Evolutionary conservation across 768 basidiomycete species (phyloP).

Genomic region (Crucibulum laeve): DNA sequence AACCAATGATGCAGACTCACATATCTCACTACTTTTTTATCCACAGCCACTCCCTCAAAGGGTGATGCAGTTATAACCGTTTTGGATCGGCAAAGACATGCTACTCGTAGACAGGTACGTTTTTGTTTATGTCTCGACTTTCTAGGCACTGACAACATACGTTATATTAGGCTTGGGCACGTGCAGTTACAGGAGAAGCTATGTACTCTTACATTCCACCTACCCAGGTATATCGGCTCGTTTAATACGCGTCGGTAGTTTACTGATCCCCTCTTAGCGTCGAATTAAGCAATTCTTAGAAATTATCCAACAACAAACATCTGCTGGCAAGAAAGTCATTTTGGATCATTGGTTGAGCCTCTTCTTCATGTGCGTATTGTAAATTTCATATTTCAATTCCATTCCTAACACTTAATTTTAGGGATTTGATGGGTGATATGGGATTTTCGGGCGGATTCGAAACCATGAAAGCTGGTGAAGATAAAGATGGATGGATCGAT

Average conservation of each 20-base stretch:
- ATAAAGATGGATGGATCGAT: conserved; percentile 19
- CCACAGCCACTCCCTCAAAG: conserved; percentile 7
- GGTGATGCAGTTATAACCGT: conserved; percentile 17
- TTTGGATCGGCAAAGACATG: conserved; percentile 10
- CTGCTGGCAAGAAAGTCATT: too few relatives aligned
- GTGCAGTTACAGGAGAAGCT: too few relatives aligned
- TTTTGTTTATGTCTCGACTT: background rate
- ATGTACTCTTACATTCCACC: too few relatives aligned
- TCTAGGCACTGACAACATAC: too few relatives aligned
- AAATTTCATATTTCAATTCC: background rate
- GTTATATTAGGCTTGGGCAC: too few relatives aligned
- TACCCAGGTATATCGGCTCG: too few relatives aligned
- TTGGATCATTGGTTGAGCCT: conserved; percentile 15
- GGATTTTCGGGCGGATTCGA: conserved; percentile 22
- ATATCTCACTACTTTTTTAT: background rate
- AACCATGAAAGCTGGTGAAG: conserved; percentile 15
- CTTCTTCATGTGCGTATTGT: conserved; percentile 4
- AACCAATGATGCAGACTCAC: background rate
- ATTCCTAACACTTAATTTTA: conserved; percentile 1
- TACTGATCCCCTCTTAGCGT: too few relatives aligned
- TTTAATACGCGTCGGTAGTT: too few relatives aligned
- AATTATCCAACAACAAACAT: too few relatives aligned
- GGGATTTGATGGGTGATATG: conserved; percentile 22
- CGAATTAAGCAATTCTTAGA: too few relatives aligned
- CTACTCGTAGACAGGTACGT: conserved; percentile 8